phyloP scores from a whole-genome alignment of 2,329 filamentous ascomycete genomes.

The Paraconiothyrium brasiliense region DNA sequence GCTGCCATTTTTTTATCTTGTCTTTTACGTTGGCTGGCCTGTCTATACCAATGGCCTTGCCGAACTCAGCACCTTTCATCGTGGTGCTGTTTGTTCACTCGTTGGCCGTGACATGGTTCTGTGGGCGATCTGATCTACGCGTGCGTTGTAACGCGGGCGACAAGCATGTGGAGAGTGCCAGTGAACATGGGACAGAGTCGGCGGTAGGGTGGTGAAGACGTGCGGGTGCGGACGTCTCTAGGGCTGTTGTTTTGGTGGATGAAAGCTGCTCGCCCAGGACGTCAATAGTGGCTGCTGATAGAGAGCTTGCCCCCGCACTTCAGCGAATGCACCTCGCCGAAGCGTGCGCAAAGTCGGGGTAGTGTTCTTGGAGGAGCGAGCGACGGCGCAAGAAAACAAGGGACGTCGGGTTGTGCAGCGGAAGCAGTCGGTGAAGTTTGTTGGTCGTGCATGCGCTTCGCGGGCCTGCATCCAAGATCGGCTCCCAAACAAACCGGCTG shows the following conservation, averaged over 20 bases:
- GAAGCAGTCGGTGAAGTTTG: constrained; percentile 12
- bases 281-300: constrained; percentile 12
- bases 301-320: constrained; percentile 15
- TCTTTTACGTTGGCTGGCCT: constrained; percentile 68
- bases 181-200: constrained; percentile 19
- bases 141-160: constrained; percentile 19
- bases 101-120: constrained; percentile 43
- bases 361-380: not conserved
- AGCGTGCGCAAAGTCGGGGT: constrained; percentile 1
- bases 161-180: constrained; percentile 7
- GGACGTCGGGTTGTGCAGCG: constrained; percentile 5
- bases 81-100: constrained; percentile 37
- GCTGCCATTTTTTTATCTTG: constrained; percentile 86
- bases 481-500: constrained; percentile 13
- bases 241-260: constrained; percentile 20
- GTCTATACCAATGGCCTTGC: constrained; percentile 53
- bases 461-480: constrained; percentile 10
- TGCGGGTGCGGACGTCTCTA: constrained; percentile 12
- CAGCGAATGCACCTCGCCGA: not conserved
- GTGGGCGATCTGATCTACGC: constrained; percentile 23
- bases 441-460: constrained; percentile 7
- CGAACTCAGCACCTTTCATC: constrained; percentile 50
- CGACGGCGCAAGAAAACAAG: not conserved
- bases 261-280: constrained; percentile 3
- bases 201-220: constrained; percentile 7